A percentile compares a stretch with the other conserved stretches of the same genome.
phyloP scores from a whole-genome alignment of 192 early-diverging fungal genomes.

The Rhizoclosmatium globosum region DNA sequence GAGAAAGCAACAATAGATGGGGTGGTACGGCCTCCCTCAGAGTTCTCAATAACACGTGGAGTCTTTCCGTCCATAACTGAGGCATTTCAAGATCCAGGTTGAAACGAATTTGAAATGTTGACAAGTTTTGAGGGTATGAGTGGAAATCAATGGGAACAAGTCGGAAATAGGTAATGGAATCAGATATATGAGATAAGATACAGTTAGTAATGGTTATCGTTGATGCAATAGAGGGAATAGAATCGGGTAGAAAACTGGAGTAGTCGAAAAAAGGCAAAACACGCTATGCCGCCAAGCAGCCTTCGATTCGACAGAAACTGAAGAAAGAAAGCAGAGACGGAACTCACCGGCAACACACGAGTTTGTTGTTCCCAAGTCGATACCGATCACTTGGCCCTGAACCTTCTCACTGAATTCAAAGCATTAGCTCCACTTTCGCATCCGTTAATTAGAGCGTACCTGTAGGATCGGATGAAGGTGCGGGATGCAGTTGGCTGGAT shows the following conservation, averaged over 20 bases:
- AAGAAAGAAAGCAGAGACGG: conserved; percentile 27
- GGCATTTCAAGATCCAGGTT: background rate
- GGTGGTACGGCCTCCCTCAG: conserved; percentile 95
- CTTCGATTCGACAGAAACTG: background rate
- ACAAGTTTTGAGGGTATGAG: background rate
- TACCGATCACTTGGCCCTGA: conserved; percentile 89
- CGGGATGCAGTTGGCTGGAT: conserved; percentile 18
- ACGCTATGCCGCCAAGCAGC: background rate
- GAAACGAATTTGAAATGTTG: background rate
- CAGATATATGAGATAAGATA: too few relatives aligned
- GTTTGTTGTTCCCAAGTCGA: conserved; percentile 99
- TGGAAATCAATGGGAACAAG: background rate
- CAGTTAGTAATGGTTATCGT: too few relatives aligned
- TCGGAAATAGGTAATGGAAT: background rate
- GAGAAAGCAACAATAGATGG: conserved; percentile 96
- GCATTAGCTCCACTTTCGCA: background rate
- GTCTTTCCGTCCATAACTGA: conserved; percentile 97
- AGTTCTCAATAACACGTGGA: conserved; percentile 97
- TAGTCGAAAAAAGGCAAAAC: conserved; percentile 20
- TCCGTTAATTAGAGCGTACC: background rate
- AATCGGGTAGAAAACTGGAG: background rate
- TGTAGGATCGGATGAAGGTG: conserved; percentile 25
- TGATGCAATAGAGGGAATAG: background rate
- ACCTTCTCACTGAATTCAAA: conserved; percentile 61
- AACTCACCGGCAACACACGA: conserved; percentile 88